A percentile compares a stretch with the other conserved stretches of the same genome.
Conservation (phyloP, 2,329 filamentous ascomycete genomes). For the Pseudogymnoascus sp. region DNA sequence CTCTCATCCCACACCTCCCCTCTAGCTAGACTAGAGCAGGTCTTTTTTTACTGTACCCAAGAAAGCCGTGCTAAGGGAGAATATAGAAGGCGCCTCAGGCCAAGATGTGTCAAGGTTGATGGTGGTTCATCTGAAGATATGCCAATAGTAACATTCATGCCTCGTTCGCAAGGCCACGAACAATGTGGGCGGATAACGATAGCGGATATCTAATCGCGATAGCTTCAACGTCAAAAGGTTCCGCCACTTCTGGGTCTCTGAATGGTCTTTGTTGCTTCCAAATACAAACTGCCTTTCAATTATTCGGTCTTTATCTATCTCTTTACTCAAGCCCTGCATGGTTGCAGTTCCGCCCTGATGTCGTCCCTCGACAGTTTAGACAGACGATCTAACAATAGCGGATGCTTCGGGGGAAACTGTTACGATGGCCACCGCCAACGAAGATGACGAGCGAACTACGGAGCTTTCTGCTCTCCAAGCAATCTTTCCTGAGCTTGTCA, state of each 20-base stretch:
- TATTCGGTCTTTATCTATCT: not conserved
- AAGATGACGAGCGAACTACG: slow-evolving; percentile 50
- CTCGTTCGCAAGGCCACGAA: not conserved
- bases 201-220: not conserved
- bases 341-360: not conserved
- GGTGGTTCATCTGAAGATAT: not conserved
- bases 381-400: not conserved
- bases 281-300: not conserved
- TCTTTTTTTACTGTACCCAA: not conserved
- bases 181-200: not conserved
- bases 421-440: slow-evolving; percentile 37
- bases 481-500: slow-evolving; percentile 58
- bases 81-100: no score
- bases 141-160: not conserved
- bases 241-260: not conserved
- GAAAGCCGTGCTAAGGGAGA: not conserved
- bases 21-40: not conserved
- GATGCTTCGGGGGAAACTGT: not conserved
- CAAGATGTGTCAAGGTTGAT: no score
- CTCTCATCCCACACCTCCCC: not conserved
- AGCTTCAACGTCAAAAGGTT: not conserved
- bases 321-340: not conserved
- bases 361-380: not conserved
- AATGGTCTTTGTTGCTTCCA: not conserved
- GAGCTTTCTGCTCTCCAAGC: slow-evolving; percentile 54